Base-by-base conservation (phyloP, 2,329 filamentous ascomycete genomes). In the Paraphaeosphaeria sporulosa region DNA sequence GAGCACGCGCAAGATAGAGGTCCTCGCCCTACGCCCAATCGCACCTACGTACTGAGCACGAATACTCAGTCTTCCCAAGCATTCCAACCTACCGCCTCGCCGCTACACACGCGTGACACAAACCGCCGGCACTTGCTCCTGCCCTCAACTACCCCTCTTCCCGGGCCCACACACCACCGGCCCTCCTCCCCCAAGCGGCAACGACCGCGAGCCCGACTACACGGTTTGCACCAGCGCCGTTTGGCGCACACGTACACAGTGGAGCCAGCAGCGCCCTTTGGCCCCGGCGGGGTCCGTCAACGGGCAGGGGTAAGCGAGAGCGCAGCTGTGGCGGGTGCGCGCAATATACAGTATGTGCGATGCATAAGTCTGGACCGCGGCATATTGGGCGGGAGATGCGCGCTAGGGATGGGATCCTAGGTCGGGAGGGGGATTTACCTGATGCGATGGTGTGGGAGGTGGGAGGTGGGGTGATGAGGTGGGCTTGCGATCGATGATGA, bases 291-390 rank as follows among this genome's bases (percentile, higher is more conserved):
- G 32, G 48, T 51, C 32, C 32, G 48, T 51, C 19, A 9, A 1
- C n/a, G 38, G 15, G 25, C 38, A 54, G 25, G 51, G 51, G 51
- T 44, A 54, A 54, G 51, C 51, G 51, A 54, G 7, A 2, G 42
- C 9, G 19, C 36, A n/a, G 13, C 9, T 40, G 36, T 40, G 36
- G 13, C 15, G 34, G 34, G 17, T 17, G 12, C 36, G 15, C 21
- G n/a, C 38, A 27, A 43, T 53, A n/a, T 50, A 50, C 17, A 3
- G 23, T 30, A n/a, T 36, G 17, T 36, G n/a, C 3, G 6, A 50
- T 19, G 15, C 7, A 12, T 2, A 12, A 32, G 30, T 32, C 30
- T 32, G 10, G 30, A 32, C 30, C 10, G 30, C 30, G 30, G 13
- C 23, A 32, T 30, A 47, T 47, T 27, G n/a, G 30, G 48, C 48